Evolutionary conservation across 2,329 filamentous ascomycete species (phyloP), one percentile per base, ranked within the genome.

Genomic region (Exserohilum turcica): DNA sequence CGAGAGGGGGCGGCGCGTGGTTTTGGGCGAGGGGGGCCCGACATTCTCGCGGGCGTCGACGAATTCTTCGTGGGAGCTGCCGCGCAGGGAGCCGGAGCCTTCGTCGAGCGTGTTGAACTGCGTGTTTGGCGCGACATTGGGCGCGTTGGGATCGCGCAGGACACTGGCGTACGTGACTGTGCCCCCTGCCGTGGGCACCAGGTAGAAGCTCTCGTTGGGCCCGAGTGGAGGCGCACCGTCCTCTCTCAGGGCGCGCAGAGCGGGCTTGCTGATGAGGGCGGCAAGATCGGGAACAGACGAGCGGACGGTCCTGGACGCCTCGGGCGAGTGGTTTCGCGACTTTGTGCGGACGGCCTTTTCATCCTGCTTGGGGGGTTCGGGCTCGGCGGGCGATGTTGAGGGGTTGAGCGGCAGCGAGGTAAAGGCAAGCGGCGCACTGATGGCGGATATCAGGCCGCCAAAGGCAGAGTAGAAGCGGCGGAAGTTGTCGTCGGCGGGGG

Each of bases 161-260:
- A 99, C 97, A 57, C 89, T 92, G 38, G 94, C 92, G 69, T 97
- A 99, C 0, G 92, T 94, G 55, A 92, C 88, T 2, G 92, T 97
- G 59, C 93, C 92, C 5, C 94, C 93, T 15, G 90, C 91, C 0
- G 90, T 90, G 3, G 93, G 94, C 1, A 99, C 94, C 1, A 97
- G 89, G 72, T 97, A 97, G 77, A 99, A 99, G 51, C 68, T 73
- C 54, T 76, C 73, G 35, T 73, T 73, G 7, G 64, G 64, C n/a
- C 63, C 61, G 10, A 76, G 71, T 13, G 82, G 81, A 24, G 86
- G 82, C 18, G 60, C 59, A 40, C 88, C 73, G 51, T 79, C 87
- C 50, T 90, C 86, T 16, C 86, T 82, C 36, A 96, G 82, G 0
- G 92, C 91, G 45, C 88, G 84, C 48, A 97, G 82, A 3, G 93